These are phyloP conservation scores for Schwanniomyces yamadae DNA, from an alignment of 805 yeast genomes.

Conservation along the genomic window DNA sequence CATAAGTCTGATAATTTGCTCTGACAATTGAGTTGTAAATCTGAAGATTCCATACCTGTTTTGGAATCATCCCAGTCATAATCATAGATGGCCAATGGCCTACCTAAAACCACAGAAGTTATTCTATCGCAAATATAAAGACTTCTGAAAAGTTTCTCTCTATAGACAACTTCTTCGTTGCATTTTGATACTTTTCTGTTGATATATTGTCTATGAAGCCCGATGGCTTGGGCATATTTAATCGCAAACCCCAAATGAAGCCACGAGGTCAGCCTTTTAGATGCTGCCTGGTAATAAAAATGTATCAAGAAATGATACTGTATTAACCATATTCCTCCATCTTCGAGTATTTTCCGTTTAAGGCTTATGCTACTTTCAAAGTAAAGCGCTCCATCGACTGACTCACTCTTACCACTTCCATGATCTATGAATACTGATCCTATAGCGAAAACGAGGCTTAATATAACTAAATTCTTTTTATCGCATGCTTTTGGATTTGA, in stretches of 20 bases:
- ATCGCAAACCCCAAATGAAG: slow-evolving; percentile 41
- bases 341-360: slow-evolving; percentile 32
- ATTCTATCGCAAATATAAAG: slow-evolving; percentile 34
- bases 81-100: slow-evolving; percentile 35
- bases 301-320: slow-evolving; percentile 39
- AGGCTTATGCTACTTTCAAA: slow-evolving; percentile 35
- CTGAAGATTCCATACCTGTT: slow-evolving; percentile 6
- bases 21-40: slow-evolving; percentile 25
- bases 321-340: slow-evolving; percentile 41
- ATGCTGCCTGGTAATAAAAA: slow-evolving; percentile 40
- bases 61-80: slow-evolving; percentile 39
- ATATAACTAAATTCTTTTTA: slow-evolving; percentile 25
- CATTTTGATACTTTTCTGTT: slow-evolving; percentile 35
- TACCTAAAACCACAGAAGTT: slow-evolving; percentile 33
- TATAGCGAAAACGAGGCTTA: slow-evolving; percentile 40
- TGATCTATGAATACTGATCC: slow-evolving; percentile 37
- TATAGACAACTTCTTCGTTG: slow-evolving; percentile 20
- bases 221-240: slow-evolving; percentile 42
- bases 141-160: slow-evolving; percentile 35
- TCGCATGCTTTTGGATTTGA: slow-evolving; percentile 25
- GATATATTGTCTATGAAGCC: slow-evolving; percentile 37
- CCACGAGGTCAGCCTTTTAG: slow-evolving; percentile 45
- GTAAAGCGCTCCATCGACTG: slow-evolving; percentile 28
- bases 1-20: slow-evolving; percentile 27
- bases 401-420: slow-evolving; percentile 20